phyloP scores from a whole-genome alignment of 1,284 basidiomycete genomes.

The Austroboletus rostrupii region DNA sequence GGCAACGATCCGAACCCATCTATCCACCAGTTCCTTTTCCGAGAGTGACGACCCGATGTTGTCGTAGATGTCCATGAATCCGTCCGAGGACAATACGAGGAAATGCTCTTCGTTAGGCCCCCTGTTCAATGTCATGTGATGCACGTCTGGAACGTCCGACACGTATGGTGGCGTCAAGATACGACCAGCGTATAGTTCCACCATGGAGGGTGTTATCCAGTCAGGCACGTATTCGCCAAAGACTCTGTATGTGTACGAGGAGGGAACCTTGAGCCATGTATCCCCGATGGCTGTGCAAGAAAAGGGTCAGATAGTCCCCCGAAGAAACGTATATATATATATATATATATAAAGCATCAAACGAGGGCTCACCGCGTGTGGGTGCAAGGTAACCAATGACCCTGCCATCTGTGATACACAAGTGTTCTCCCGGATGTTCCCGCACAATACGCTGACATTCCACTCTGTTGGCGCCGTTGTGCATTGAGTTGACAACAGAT shows the following conservation, averaged over 20 bases:
- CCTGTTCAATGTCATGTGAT: conserved; percentile 36
- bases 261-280: conserved; percentile 58
- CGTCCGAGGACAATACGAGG: conserved; percentile 55
- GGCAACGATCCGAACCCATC: conserved; percentile 41
- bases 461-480: conserved; percentile 48
- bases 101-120: conserved; percentile 26
- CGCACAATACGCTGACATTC: conserved; percentile 47
- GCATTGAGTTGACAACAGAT: conserved; percentile 45
- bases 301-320: conserved; percentile 17
- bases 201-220: conserved; percentile 39
- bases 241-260: conserved; percentile 49
- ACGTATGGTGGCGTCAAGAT: conserved; percentile 60
- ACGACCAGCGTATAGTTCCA: conserved; percentile 41
- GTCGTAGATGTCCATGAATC: conserved; percentile 51
- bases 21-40: conserved; percentile 35
- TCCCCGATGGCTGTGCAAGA: conserved; percentile 54
- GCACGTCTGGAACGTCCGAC: conserved; percentile 48
- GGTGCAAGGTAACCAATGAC: conserved; percentile 63
- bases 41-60: conserved; percentile 32
- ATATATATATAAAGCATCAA: too few species aligned
- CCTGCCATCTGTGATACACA: conserved; percentile 48
- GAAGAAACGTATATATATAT: neutral
- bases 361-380: conserved; percentile 50
- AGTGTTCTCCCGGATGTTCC: conserved; percentile 54
- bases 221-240: conserved; percentile 48